A percentile compares a stretch with the other conserved stretches of the same genome.
Conservation (phyloP, 2,329 filamentous ascomycete species). For the Neofusicoccum sp. region DNA sequence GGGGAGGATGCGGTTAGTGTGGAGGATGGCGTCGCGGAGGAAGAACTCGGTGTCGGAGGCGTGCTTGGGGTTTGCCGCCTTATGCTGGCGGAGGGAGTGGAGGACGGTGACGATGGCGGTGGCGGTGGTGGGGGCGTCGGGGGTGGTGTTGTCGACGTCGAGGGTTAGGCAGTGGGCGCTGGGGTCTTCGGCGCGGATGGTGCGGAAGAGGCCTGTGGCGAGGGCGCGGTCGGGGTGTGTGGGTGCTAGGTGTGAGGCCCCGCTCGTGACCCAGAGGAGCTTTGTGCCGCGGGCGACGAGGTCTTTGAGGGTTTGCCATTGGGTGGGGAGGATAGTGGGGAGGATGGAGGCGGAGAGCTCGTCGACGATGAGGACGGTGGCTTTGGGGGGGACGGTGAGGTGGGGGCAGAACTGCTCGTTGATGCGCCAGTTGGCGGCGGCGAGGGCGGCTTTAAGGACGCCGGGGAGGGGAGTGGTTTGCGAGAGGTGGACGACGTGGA, state of each 20-base stretch:
- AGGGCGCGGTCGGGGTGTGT: neutral
- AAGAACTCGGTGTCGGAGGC: neutral
- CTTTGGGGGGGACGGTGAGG: neutral
- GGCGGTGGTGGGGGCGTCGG: neutral
- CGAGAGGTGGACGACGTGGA: neutral
- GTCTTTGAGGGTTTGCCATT: slow-evolving; percentile 1
- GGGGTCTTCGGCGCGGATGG: slow-evolving; percentile 7
- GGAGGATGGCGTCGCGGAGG: neutral
- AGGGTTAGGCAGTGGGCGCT: neutral
- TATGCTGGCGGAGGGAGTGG: neutral
- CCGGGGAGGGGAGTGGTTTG: neutral
- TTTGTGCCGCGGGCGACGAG: neutral
- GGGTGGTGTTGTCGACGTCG: neutral
- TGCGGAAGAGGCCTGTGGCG: neutral
- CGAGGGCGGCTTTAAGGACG: neutral
- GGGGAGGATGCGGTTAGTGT: neutral
- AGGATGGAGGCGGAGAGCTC: slow-evolving; percentile 4
- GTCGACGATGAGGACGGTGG: slow-evolving; percentile 10
- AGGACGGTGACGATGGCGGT: neutral
- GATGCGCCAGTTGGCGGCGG: neutral
- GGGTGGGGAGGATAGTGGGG: neutral
- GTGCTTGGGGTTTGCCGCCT: neutral
- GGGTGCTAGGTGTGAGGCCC: neutral
- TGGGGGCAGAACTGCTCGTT: neutral
- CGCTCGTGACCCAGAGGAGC: neutral